Percentiles rank a stretch among this genome's conserved stretches.
Evolutionary conservation across 345 rosid genomes (phyloP).

Genomic region (Eucalyptus pauciflora): DNA sequence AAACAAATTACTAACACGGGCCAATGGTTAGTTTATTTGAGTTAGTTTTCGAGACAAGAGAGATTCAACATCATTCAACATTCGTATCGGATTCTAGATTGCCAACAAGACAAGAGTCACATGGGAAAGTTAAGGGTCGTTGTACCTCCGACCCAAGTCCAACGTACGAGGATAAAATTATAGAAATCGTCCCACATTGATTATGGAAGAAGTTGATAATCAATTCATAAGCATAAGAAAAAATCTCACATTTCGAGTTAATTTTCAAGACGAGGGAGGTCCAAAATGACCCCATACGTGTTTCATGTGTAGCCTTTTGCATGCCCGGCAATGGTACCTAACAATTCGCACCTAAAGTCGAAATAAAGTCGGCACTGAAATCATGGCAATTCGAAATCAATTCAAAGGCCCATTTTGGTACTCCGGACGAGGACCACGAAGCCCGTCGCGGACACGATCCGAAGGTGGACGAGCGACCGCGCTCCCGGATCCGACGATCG

Average conservation of each 20-base stretch:
- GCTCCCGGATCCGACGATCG: not conserved
- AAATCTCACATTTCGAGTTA: fast-evolving
- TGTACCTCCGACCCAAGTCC: too few species aligned
- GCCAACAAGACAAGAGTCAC: too few species aligned
- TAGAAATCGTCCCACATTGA: fast-evolving
- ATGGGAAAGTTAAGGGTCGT: fast-evolving
- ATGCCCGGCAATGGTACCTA: fast-evolving
- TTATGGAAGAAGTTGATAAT: too few species aligned
- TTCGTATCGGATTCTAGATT: fast-evolving
- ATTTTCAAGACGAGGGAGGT: fast-evolving
- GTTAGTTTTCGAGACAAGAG: fast-evolving
- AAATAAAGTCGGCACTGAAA: not conserved
- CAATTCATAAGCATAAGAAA: too few species aligned
- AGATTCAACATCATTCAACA: fast-evolving
- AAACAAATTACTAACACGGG: too few species aligned
- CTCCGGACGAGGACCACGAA: too few species aligned
- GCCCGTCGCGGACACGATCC: not conserved
- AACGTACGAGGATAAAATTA: too few species aligned
- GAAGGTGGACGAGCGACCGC: not conserved
- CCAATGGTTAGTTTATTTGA: fast-evolving
- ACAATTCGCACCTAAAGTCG: not conserved
- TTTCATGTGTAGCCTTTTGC: not conserved
- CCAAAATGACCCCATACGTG: too few species aligned
- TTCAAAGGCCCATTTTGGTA: not conserved
- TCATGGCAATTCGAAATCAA: not conserved